These are phyloP conservation scores for Phtheirospermum japonicum DNA, from an alignment of 257 asterid species.

Conservation along the genomic window DNA sequence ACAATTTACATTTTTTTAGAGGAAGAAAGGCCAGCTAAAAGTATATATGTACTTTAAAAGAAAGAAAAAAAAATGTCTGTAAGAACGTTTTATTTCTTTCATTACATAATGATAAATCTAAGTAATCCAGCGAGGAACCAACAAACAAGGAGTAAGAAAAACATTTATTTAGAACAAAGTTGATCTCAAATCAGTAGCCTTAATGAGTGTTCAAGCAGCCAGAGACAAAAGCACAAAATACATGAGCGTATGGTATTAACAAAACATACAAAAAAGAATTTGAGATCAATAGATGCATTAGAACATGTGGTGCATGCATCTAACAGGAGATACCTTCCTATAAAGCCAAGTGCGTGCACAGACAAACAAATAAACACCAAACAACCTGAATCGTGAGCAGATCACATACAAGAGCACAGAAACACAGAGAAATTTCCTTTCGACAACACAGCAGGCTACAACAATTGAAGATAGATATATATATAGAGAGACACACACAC, in stretches of 20 bases:
- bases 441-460: not conserved
- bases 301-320: not conserved
- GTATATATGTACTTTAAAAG: too few relatives aligned
- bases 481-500: too few relatives aligned
- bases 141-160: not conserved
- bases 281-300: too few relatives aligned
- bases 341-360: not conserved
- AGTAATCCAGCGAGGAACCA: not conserved
- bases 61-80: too few relatives aligned
- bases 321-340: not conserved
- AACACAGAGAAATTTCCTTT: not conserved
- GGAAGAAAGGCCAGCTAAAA: too few relatives aligned
- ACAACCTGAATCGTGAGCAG: not conserved
- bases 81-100: too few relatives aligned
- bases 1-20: too few relatives aligned
- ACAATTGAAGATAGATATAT: too few relatives aligned
- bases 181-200: not conserved
- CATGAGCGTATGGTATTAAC: too few relatives aligned
- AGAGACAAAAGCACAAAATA: too few relatives aligned
- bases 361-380: not conserved
- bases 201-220: too few relatives aligned
- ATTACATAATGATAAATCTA: not conserved
- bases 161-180: not conserved
- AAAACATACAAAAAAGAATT: too few relatives aligned
- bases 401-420: not conserved